Evolutionary conservation across 345 rosid species (phyloP).

Genomic region (Gossypium sturtianum): DNA sequence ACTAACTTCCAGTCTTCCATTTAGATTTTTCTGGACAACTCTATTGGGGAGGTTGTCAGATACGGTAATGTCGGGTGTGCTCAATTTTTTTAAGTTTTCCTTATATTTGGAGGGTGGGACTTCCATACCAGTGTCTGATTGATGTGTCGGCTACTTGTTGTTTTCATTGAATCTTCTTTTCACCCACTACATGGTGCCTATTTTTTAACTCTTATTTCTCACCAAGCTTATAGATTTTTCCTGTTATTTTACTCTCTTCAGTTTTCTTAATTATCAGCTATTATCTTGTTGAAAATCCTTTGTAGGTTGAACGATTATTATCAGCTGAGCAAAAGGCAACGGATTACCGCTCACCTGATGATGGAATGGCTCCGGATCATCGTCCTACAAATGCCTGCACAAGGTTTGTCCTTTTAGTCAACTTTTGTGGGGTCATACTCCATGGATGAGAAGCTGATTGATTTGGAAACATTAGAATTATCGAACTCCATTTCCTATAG

Average conservation of each 20-base stretch:
- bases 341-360: conserved; percentile 92
- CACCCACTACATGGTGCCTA: background rate
- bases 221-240: background rate
- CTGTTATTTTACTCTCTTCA: background rate
- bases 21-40: conserved; percentile 1
- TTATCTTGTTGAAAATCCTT: background rate
- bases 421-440: background rate
- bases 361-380: conserved; percentile 90
- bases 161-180: background rate
- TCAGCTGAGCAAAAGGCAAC: conserved; percentile 95
- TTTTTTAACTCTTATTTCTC: background rate
- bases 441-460: conserved; percentile 4
- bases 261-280: background rate
- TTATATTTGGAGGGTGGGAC: background rate
- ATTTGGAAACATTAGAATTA: background rate
- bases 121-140: background rate
- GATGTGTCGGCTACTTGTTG: background rate
- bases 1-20: conserved; percentile 5
- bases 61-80: background rate
- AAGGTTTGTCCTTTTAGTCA: conserved; percentile 42
- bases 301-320: conserved; percentile 86
- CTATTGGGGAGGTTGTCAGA: background rate
- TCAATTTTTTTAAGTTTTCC: background rate
- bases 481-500: background rate
- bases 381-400: conserved; percentile 97